These are phyloP conservation scores for Zymoseptoria ardabiliae DNA, from an alignment of 2,329 filamentous ascomycete species.

Conservation along the genomic window DNA sequence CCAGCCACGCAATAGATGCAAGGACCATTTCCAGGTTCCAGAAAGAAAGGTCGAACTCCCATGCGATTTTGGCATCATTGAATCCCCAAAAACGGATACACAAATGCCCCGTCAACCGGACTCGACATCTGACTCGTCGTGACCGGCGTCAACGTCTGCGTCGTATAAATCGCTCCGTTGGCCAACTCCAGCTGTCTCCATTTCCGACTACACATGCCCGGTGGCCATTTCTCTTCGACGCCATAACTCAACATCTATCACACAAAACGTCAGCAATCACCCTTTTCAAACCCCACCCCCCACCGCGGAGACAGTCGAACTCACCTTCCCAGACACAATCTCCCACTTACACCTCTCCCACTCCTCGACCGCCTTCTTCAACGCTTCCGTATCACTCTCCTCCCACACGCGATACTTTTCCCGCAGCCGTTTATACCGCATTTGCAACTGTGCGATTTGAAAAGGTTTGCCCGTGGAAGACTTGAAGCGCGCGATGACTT, in stretches of 20 bases:
- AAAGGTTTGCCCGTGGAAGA: constrained; percentile 42
- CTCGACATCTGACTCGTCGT: constrained; percentile 25
- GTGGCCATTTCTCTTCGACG: constrained; percentile 44
- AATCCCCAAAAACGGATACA: too few species aligned
- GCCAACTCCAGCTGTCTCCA: constrained; percentile 39
- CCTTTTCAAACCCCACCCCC: too few species aligned
- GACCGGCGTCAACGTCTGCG: constrained; percentile 19
- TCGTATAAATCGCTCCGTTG: constrained; percentile 19
- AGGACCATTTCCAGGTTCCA: neutral
- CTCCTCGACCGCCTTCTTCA: constrained; percentile 45
- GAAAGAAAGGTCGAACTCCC: neutral
- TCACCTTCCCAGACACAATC: constrained; percentile 46
- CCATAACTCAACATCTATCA: constrained; percentile 46
- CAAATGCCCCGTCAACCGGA: constrained; percentile 14
- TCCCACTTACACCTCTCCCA: constrained; percentile 49
- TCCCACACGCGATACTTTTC: constrained; percentile 47
- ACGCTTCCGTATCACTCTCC: constrained; percentile 43
- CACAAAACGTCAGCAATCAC: neutral
- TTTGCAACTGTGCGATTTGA: constrained; percentile 47
- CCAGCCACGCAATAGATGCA: neutral
- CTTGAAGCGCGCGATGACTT: constrained; percentile 45
- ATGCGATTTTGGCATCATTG: too few species aligned
- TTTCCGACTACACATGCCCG: constrained; percentile 44
- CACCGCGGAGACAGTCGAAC: constrained; percentile 3
- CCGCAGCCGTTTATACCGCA: constrained; percentile 47